phyloP scores from a whole-genome alignment of 352 stramenopile genomes.

The Phytopythium litorale region DNA sequence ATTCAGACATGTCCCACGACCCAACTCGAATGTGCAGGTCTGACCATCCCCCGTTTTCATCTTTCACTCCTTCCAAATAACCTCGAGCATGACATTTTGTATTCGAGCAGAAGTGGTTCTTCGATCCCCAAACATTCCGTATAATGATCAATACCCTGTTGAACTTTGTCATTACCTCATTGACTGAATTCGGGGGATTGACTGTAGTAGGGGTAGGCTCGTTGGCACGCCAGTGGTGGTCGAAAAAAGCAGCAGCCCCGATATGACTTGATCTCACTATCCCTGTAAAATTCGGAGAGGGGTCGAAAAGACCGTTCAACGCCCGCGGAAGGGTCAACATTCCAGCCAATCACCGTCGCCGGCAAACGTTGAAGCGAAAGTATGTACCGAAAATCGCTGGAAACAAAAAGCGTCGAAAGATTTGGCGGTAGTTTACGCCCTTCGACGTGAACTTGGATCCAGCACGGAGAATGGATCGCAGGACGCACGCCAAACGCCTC shows the following conservation, averaged over 20 bases:
- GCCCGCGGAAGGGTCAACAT: background rate
- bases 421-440: background rate
- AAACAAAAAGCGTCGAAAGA: slow-evolving; percentile 3
- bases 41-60: too few relatives aligned
- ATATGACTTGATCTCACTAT: background rate
- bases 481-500: background rate
- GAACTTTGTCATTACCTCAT: background rate
- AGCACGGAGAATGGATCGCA: background rate
- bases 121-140: too few relatives aligned
- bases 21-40: too few relatives aligned
- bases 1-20: background rate
- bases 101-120: too few relatives aligned
- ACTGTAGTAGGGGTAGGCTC: background rate
- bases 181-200: background rate
- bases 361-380: background rate
- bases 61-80: too few relatives aligned
- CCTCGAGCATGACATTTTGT: too few relatives aligned
- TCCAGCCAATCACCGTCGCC: background rate
- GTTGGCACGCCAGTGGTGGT: background rate
- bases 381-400: background rate
- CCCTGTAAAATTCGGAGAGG: background rate
- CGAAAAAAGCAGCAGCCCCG: background rate
- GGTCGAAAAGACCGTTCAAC: background rate
- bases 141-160: too few relatives aligned
- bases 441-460: too few relatives aligned